These are phyloP conservation scores for Theobroma grandiflorum DNA, from an alignment of 441 rosid genomes.

Conservation along the genomic window DNA sequence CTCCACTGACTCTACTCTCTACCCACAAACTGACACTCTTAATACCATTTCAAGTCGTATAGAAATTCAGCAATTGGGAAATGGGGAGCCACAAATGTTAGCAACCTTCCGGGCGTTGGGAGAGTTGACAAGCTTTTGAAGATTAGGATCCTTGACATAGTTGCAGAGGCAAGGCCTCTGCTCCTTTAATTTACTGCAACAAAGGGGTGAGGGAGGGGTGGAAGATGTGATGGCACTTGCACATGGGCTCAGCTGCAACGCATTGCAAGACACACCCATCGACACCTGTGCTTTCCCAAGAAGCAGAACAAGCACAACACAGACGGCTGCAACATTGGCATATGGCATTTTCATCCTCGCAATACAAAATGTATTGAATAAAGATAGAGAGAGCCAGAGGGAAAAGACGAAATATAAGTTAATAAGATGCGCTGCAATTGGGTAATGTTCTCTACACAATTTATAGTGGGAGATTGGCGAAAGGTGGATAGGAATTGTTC, in stretches of 20 bases:
- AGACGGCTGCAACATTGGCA: background rate
- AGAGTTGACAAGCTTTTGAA: slow-evolving; percentile 42
- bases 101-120: slow-evolving; percentile 49
- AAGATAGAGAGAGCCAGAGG: background rate
- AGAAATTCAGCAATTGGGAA: slow-evolving; percentile 40
- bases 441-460: background rate
- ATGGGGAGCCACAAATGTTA: slow-evolving; percentile 42
- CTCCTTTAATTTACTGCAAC: slow-evolving; percentile 51
- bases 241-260: slow-evolving; percentile 43
- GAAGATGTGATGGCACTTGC: slow-evolving; percentile 36
- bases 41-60: background rate
- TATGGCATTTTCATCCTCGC: background rate
- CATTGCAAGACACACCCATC: slow-evolving; percentile 33
- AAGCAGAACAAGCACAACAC: slow-evolving; percentile 27
- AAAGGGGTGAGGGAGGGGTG: slow-evolving; percentile 34
- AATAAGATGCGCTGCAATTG: background rate
- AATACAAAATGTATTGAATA: background rate
- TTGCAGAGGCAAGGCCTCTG: slow-evolving; percentile 53
- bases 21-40: background rate
- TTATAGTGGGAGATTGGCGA: background rate
- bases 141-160: slow-evolving; percentile 43
- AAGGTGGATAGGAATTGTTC: background rate
- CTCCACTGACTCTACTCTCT: background rate
- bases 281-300: slow-evolving; percentile 2
- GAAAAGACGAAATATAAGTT: background rate